These are phyloP conservation scores for Panaeolus papilionaceus DNA, from an alignment of 768 basidiomycete genomes.

Conservation along the genomic window DNA sequence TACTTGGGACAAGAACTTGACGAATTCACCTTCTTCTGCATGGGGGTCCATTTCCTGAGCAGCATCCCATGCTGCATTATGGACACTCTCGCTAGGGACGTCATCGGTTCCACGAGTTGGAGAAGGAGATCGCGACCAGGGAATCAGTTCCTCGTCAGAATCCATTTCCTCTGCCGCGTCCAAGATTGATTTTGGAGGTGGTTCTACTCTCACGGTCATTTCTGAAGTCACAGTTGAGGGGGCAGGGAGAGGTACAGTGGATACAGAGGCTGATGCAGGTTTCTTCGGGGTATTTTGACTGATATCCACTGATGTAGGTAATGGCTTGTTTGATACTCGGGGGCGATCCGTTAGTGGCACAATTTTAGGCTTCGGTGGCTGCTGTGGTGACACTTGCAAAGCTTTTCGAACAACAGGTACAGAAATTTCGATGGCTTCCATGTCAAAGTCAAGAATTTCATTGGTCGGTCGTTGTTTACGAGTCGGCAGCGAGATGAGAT, in stretches of 20 bases:
- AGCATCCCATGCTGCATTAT: slow-evolving; percentile 67
- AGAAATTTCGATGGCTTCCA: slow-evolving; percentile 6
- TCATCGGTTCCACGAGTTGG: slow-evolving; percentile 21
- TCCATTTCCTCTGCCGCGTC: background rate
- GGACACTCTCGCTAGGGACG: slow-evolving; percentile 32
- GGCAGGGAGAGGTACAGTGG: background rate
- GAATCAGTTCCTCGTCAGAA: slow-evolving; percentile 30
- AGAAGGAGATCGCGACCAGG: slow-evolving; percentile 37
- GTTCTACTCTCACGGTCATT: background rate
- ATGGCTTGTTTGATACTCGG: background rate
- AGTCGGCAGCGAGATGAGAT: background rate
- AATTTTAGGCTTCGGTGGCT: background rate
- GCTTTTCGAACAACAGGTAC: background rate
- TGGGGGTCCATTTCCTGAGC: slow-evolving; percentile 85
- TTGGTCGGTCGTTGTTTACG: background rate
- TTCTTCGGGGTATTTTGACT: background rate
- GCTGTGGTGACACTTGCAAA: background rate
- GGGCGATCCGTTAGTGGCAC: background rate
- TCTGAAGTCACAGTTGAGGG: background rate
- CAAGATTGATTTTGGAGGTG: background rate
- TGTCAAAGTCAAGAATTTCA: background rate
- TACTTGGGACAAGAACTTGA: slow-evolving; percentile 89
- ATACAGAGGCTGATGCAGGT: background rate
- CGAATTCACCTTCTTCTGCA: slow-evolving; percentile 88
- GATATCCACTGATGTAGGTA: background rate